Base-by-base conservation (phyloP, 495 filamentous ascomycete species). In the Xylaria grammica region DNA sequence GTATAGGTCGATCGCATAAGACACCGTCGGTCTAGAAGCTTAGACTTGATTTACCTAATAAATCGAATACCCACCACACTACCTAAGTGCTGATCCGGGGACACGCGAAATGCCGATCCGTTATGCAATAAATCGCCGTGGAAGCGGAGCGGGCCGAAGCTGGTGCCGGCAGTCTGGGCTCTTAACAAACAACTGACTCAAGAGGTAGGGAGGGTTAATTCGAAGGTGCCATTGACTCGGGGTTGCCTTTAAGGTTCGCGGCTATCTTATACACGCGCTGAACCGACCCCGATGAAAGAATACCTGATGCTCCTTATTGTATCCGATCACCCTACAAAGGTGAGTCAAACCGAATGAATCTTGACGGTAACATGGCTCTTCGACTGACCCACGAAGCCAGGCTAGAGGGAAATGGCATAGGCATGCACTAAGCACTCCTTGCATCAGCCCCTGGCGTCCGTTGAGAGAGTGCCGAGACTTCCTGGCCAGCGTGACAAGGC, bases 71-170 rank as follows among this genome's bases (percentile, higher is more conserved):
- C 10, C 20, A 8, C 29, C 50, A 54, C 17, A 36, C 19, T 30
- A 22, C 19, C 30, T 51, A 3, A 19, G 49, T 27, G 30, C 27
- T 0, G 27, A 51, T 30, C 34, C 11, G 34, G 52, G 19, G 8
- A 36, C 36, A 29, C 26, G 24, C 22, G 22, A 19, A 30, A 36
- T 44, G 15, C 29, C 22, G 34, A 44, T 54, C 32, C n/a, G 8
- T 55, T 26, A 55, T 27, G 52, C 19, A 17, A 57, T 20, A 30
- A 0, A 44, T 57, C 22, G 36, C 5, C 26, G 32, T 19, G 24
- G 26, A 45, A 44, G 22, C 54, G 54, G 42, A 59, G 27, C 56
- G 56, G 56, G 56, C 56, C 56, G 56, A 46, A 42, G 15, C 19
- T 5, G 24, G 42, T 26, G 1, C 56, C n/a, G 29, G 5, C 22